Conservation (phyloP, 192 early-diverging fungal species). For the Irineochytrium annulatum region DNA sequence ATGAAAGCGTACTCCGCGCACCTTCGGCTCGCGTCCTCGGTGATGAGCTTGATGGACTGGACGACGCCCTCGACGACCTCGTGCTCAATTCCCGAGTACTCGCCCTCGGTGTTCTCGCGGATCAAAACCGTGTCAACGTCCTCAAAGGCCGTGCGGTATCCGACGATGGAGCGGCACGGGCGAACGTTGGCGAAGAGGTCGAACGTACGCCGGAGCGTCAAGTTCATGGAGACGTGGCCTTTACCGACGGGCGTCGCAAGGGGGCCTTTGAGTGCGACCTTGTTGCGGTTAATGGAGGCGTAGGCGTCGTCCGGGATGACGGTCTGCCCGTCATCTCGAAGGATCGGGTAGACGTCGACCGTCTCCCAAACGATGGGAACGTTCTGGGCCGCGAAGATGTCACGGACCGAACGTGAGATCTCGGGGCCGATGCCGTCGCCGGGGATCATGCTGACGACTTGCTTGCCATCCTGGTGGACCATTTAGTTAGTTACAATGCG, state of each 20-base stretch:
- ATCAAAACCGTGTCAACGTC: conserved; percentile 98
- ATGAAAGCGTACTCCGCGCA: conserved; percentile 93
- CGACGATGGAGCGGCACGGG: conserved; percentile 95
- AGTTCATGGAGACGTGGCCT: conserved; percentile 93
- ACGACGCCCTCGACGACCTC: conserved; percentile 93
- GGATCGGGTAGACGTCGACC: conserved; percentile 87
- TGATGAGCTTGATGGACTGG: conserved; percentile 99
- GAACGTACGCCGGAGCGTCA: conserved; percentile 74
- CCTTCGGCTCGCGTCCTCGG: conserved; percentile 87
- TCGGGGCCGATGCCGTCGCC: conserved; percentile 99
- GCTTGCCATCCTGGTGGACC: conserved; percentile 42
- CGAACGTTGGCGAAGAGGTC: conserved; percentile 98
- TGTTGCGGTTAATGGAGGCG: conserved; percentile 89
- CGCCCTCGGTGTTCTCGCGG: conserved; percentile 99
- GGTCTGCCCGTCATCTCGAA: conserved; percentile 89
- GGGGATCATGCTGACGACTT: conserved; percentile 86
- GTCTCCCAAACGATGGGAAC: conserved; percentile 96
- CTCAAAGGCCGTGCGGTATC: conserved; percentile 93
- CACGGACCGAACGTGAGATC: conserved; percentile 87
- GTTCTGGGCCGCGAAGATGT: conserved; percentile 87
- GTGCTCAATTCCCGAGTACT: conserved; percentile 99
- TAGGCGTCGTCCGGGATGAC: conserved; percentile 90
- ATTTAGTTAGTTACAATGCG: neutral
- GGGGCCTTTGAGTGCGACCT: conserved; percentile 93
- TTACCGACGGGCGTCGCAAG: conserved; percentile 98